Evolutionary conservation across 2,329 filamentous ascomycete genomes (phyloP).

Genomic region (Trichoderma guizhouense): DNA sequence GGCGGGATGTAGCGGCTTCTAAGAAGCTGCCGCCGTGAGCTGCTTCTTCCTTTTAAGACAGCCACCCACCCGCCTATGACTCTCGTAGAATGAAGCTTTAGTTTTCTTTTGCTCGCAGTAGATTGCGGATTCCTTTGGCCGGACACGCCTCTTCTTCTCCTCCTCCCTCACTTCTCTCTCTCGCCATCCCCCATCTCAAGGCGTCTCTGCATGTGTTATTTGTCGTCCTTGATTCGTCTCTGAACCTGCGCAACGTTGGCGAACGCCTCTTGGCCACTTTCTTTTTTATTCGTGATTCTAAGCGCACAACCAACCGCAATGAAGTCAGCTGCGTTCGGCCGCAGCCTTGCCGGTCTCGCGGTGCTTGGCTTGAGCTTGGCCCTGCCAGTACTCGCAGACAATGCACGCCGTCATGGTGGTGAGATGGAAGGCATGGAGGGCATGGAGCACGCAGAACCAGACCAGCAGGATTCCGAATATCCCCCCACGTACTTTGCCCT

Average conservation of each 20-base stretch:
- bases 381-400: constrained; percentile 16
- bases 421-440: constrained; percentile 4
- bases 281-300: background rate
- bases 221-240: background rate
- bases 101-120: background rate
- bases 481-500: constrained; percentile 59
- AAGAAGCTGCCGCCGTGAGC: background rate
- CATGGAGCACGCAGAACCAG: background rate
- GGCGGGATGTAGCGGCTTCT: constrained; percentile 11
- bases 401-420: constrained; percentile 21
- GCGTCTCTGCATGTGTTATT: background rate
- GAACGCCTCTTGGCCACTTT: background rate
- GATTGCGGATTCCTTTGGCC: background rate
- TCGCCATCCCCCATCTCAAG: background rate
- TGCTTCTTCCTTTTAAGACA: constrained; percentile 3
- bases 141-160: background rate
- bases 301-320: constrained; percentile 4
- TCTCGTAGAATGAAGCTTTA: background rate
- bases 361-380: constrained; percentile 17
- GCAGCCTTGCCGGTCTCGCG: constrained; percentile 4
- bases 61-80: constrained; percentile 12
- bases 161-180: background rate
- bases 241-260: background rate
- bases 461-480: constrained; percentile 30
- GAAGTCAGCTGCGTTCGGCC: constrained; percentile 3